Evolutionary conservation across 1,139 yeast species (phyloP), one percentile per base, ranked within the genome.

Genomic region (Geotrichum bryndzae): DNA sequence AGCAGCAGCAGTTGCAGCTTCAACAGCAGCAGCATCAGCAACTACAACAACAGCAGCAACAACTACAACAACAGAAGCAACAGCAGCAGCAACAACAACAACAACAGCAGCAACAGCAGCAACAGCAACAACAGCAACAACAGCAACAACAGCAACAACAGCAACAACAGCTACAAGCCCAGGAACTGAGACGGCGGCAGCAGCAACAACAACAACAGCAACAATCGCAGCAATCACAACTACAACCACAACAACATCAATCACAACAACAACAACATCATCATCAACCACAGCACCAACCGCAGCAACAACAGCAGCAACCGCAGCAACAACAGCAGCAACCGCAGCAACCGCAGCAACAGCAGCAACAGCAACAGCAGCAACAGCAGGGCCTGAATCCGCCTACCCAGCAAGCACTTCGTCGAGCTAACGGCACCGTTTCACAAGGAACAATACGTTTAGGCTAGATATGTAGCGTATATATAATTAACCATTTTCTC

Each of bases 271-370:
- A n/a, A n/a, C n/a, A n/a, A n/a, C n/a, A n/a, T n/a, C n/a, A n/a
- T n/a, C n/a, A n/a, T n/a, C n/a, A 58, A 15, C 61, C 54, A 29
- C 27, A 22, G 45, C 50, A 58, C 7, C 51, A 46, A 25, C 54
- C 2, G 45, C 55, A 52, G 38, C 35, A 33, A 25, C 53, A 51
- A 23, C 52, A 50, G 45, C 51, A 15, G 27, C 56, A 27, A 46
- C 18, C 2, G 6, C 57, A 58, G 25, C 59, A 56, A 22, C 59
- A 57, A 13, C 55, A 38, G 10, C 59, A 57, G 41, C 55, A 33
- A 31, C 52, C 31, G 23, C 58, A 29, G 8, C 53, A 56, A 13
- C 54, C 18, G 13, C 58, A 48, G 50, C 46, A 51, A 15, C 33
- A 25, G 1, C 53, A 56, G 13, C 41, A 27, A 27, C 51, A 25